phyloP scores from a whole-genome alignment of 2,329 filamentous ascomycete species.

The Reticulascus tulasneorum region DNA sequence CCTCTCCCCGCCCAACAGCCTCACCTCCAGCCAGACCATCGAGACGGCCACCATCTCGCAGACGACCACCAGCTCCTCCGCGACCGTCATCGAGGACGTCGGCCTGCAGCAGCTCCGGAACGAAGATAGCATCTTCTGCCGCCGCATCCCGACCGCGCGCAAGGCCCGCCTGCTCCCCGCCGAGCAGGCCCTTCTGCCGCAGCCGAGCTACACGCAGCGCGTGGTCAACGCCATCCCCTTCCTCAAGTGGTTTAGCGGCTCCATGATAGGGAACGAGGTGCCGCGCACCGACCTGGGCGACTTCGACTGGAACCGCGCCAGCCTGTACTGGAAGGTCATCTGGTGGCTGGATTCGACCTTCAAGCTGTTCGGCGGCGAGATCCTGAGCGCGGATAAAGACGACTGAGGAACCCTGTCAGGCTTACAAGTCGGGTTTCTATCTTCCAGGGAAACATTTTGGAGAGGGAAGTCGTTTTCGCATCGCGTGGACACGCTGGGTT shows the following conservation, averaged over 20 bases:
- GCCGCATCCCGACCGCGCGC: constrained; percentile 63
- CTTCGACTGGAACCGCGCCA: constrained; percentile 71
- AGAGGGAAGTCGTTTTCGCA: too few species aligned
- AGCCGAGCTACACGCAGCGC: constrained; percentile 61
- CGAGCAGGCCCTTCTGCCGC: constrained; percentile 66
- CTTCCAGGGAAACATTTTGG: too few species aligned
- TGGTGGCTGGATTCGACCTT: constrained; percentile 59
- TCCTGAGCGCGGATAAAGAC: constrained; percentile 55
- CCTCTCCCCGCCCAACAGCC: constrained; percentile 40
- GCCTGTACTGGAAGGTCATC: constrained; percentile 64
- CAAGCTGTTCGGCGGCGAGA: constrained; percentile 55
- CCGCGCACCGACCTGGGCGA: constrained; percentile 68
- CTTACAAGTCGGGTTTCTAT: too few species aligned
- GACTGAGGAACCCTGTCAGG: constrained; percentile 45
- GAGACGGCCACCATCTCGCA: constrained; percentile 50
- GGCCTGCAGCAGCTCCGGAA: constrained; percentile 19
- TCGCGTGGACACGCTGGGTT: too few species aligned
- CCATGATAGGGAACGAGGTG: constrained; percentile 71
- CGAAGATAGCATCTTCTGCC: constrained; percentile 46
- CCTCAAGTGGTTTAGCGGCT: constrained; percentile 67
- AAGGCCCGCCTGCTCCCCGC: constrained; percentile 62
- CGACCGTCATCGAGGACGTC: constrained; percentile 40
- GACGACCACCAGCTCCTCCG: constrained; percentile 35
- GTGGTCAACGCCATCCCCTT: constrained; percentile 64
- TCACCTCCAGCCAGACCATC: constrained; percentile 51